These are phyloP conservation scores for Ampelocalamus luodianensis DNA, from an alignment of 176 grass and related monocot species.

Conservation along the genomic window DNA sequence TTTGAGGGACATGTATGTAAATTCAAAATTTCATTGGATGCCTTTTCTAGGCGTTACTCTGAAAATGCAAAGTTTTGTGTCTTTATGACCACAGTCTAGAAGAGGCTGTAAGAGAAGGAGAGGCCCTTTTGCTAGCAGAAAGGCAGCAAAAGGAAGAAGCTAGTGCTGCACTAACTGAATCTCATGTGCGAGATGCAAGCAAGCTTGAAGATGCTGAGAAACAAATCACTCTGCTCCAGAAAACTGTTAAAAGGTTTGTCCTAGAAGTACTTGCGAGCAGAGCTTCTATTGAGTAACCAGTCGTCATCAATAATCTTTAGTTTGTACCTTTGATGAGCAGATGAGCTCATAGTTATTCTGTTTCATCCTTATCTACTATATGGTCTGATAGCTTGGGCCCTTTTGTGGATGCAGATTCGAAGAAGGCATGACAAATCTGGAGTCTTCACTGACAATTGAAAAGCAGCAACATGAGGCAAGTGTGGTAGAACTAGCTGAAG, in stretches of 20 bases:
- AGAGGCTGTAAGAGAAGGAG: conserved; percentile 57
- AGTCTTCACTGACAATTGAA: conserved; percentile 61
- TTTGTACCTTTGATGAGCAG: conserved; percentile 17
- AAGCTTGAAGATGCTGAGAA: conserved; percentile 72
- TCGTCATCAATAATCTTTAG: conserved; percentile 30
- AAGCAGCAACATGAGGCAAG: conserved; percentile 56
- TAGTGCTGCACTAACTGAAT: conserved; percentile 52
- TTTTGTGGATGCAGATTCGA: conserved; percentile 56
- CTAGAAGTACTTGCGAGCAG: conserved; percentile 23
- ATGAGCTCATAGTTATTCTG: conserved; percentile 16
- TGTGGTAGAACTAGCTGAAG: conserved; percentile 55
- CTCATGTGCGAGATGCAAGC: conserved; percentile 52
- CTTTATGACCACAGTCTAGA: conserved; percentile 55
- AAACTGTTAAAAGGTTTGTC: conserved; percentile 62
- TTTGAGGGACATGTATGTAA: background rate
- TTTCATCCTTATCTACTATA: conserved; percentile 33
- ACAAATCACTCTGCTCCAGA: conserved; percentile 60
- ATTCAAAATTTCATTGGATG: background rate
- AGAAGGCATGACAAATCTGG: conserved; percentile 50
- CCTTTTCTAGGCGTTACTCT: conserved; percentile 22
- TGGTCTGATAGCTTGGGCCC: conserved; percentile 23
- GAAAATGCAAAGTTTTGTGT: conserved; percentile 15
- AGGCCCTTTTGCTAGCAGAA: conserved; percentile 67
- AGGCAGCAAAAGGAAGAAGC: conserved; percentile 57
- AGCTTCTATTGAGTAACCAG: conserved; percentile 14